These are phyloP conservation scores for Calonectria honghensis DNA, from an alignment of 2,329 filamentous ascomycete genomes.

Conservation along the genomic window DNA sequence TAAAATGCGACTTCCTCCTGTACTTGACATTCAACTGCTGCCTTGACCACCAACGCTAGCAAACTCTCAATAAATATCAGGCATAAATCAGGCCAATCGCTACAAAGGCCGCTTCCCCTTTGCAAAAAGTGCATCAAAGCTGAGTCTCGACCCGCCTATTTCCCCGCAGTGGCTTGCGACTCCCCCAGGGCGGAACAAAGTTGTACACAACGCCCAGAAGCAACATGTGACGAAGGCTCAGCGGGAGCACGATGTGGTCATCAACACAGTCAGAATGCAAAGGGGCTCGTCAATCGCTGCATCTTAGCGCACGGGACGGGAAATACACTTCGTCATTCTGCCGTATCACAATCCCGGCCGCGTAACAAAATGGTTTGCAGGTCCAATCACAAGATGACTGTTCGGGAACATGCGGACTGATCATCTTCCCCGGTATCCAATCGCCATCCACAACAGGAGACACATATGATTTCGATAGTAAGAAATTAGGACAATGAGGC, in stretches of 20 bases:
- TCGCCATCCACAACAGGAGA: neutral
- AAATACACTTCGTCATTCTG: neutral
- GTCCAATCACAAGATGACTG: neutral
- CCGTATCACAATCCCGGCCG: neutral
- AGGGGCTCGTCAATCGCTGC: neutral
- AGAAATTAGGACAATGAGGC: constrained; percentile 12
- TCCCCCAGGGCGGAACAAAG: no score
- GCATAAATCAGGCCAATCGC: neutral
- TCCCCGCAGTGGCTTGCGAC: constrained; percentile 24
- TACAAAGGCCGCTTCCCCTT: neutral
- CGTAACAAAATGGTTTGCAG: neutral
- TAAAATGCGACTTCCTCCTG: neutral
- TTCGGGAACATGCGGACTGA: neutral
- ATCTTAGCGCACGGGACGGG: neutral
- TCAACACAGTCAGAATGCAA: constrained; percentile 5
- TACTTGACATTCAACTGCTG: neutral
- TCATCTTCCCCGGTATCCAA: neutral
- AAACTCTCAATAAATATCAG: neutral
- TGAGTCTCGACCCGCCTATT: neutral
- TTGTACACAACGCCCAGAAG: neutral
- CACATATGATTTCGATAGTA: neutral
- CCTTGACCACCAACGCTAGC: neutral
- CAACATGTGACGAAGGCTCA: neutral
- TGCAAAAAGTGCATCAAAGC: neutral
- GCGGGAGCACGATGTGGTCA: neutral